Base-by-base conservation (phyloP, 1,139 yeast genomes). In the Suhomyces ambrosiae region DNA sequence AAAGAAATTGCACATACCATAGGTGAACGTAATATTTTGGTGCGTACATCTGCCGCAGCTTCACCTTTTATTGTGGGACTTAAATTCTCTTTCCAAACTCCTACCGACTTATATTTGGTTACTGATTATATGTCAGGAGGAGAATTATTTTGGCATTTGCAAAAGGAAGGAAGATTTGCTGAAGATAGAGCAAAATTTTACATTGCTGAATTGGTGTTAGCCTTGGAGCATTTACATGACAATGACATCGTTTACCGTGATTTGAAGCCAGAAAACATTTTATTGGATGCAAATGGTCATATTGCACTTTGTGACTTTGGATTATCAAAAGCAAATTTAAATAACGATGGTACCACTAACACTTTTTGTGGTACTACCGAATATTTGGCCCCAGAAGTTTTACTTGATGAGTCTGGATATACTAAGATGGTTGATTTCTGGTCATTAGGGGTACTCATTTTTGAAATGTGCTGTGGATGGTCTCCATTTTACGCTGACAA, bases 81-180 rank as follows among this genome's bases (percentile, higher is more conserved):
- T 53, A 92, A 92, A 65, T 90, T 90, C 60, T 86, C 96, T 2
- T 92, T 92, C 63, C 98, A 92, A 67, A 92, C 97, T 1, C 95
- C 95, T 28, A 70, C 86, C 0, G 97, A 92, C 62, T 73, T 92
- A 47, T 92, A 89, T 58, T 72, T 92, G 41, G 97, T 92, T 21
- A 92, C 97, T 2, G 98, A 92, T 64, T 92, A 86, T 65, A 90
- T 92, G 97, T 83, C 95, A 32, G 98, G 98, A 28, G 98, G 98
- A 42, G 98, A 92, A 65, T 73, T 92, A 48, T 92, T 92, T 60
- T 90, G 96, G 96, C 97, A 92, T 67, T 72, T 92, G 58, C 97
- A 92, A 65, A 87, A 87, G 58, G 97, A 92, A 61, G 96, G 97
- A 28, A 79, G 96, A 49, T 92, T 92, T 58, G 65, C 84, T 41